Evolutionary conservation across 2,329 filamentous ascomycete genomes (phyloP).

Genomic region (Talaromyces piceae): DNA sequence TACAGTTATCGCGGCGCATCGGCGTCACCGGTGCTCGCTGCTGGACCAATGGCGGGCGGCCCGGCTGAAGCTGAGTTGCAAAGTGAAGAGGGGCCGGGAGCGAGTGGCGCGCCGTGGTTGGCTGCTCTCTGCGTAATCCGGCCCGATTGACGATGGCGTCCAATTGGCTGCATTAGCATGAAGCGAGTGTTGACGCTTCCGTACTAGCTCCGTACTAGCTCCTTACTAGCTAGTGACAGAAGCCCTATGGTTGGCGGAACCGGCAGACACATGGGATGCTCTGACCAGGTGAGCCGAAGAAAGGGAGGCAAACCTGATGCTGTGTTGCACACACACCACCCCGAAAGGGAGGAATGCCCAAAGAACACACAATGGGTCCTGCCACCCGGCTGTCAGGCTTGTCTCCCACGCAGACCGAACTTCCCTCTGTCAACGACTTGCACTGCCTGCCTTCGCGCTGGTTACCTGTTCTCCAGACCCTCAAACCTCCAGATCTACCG

Average conservation of each 20-base stretch:
- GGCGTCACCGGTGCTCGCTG: background rate
- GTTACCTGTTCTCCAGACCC: no score
- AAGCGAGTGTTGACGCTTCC: background rate
- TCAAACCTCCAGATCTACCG: no score
- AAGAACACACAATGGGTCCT: background rate
- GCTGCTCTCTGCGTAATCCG: no score
- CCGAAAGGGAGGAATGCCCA: background rate
- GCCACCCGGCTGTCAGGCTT: background rate
- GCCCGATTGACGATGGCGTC: no score
- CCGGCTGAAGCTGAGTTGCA: background rate
- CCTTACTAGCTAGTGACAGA: background rate
- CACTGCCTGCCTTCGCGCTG: no score
- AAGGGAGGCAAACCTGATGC: background rate
- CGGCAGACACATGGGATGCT: background rate
- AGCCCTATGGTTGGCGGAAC: background rate
- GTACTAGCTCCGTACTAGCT: background rate
- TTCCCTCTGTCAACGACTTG: background rate
- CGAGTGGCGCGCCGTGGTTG: background rate
- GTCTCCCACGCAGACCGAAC: background rate
- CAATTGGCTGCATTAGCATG: no score
- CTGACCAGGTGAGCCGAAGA: background rate
- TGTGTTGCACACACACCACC: background rate
- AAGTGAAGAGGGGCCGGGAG: background rate
- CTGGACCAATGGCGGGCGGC: background rate
- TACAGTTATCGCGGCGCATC: no score